Conservation (phyloP, 208 protist species). For the Trypanosomatidae sp. region DNA sequence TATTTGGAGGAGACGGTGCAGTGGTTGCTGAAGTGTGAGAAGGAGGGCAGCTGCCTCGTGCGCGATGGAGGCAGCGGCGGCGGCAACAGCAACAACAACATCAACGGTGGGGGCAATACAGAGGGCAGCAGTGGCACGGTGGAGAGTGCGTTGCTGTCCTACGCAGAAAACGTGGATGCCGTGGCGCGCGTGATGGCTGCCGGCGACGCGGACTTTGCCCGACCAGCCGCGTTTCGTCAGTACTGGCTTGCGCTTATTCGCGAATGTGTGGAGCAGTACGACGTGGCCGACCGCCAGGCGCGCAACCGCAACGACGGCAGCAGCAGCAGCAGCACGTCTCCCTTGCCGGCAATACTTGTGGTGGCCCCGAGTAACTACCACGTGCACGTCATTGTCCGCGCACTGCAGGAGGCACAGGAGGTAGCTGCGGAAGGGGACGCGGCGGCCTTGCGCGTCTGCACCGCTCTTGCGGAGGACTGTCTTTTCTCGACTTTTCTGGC, state of each 20-base stretch:
- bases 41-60: conserved; percentile 64
- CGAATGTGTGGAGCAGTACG: conserved; percentile 56
- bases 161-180: conserved; percentile 81
- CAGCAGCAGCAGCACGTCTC: no score
- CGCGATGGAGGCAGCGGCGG: no score
- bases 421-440: not conserved
- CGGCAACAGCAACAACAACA: no score
- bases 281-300: conserved; percentile 54
- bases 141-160: no score
- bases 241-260: conserved; percentile 66
- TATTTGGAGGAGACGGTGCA: conserved; percentile 85
- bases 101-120: no score
- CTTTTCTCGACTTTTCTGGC: conserved; percentile 24
- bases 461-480: conserved; percentile 26
- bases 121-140: no score
- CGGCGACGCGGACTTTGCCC: conserved; percentile 61
- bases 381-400: conserved; percentile 21
- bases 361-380: conserved; percentile 32
- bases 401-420: conserved; percentile 11
- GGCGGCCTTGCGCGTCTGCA: conserved; percentile 17
- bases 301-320: no score
- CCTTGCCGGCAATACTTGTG: conserved; percentile 24
- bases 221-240: conserved; percentile 39
- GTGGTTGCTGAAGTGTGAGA: conserved; percentile 76
- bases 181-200: conserved; percentile 67